These are phyloP conservation scores for Fusarium acutatum DNA, from an alignment of 2,329 filamentous ascomycete genomes.

Conservation along the genomic window DNA sequence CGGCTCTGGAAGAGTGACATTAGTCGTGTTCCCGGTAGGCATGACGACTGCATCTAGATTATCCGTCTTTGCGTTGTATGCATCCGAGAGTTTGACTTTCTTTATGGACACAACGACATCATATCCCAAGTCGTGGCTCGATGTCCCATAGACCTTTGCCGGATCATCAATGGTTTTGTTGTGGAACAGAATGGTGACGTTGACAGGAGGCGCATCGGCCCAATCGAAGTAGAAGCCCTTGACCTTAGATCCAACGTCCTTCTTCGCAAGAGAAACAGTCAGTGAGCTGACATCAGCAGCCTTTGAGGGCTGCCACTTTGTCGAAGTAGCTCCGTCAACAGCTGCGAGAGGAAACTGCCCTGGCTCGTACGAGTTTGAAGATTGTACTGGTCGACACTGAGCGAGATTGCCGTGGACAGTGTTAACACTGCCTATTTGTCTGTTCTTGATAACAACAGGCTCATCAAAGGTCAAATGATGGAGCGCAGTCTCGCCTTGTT, in stretches of 20 bases:
- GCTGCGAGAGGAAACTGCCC: neutral
- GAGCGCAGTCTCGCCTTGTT: neutral
- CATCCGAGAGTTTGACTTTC: neutral
- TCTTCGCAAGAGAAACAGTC: neutral
- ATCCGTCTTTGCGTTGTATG: neutral
- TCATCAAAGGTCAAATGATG: neutral
- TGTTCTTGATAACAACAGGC: neutral
- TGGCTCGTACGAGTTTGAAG: neutral
- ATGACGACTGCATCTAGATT: neutral
- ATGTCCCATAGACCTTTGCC: rapidly evolving
- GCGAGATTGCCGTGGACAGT: neutral
- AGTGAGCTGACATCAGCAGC: neutral
- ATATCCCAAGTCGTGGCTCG: rapidly evolving
- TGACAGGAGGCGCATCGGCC: neutral
- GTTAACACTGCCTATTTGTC: neutral
- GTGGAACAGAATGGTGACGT: neutral
- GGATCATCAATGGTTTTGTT: neutral
- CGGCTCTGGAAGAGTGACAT: neutral
- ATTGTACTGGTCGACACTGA: neutral
- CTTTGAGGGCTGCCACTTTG: neutral
- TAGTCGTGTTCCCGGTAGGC: neutral
- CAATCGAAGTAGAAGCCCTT: neutral
- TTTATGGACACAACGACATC: neutral
- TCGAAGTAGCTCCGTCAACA: neutral
- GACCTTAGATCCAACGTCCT: neutral